These are phyloP conservation scores for Gastrodia elata DNA, from an alignment of 106 monocot genomes.

Conservation along the genomic window DNA sequence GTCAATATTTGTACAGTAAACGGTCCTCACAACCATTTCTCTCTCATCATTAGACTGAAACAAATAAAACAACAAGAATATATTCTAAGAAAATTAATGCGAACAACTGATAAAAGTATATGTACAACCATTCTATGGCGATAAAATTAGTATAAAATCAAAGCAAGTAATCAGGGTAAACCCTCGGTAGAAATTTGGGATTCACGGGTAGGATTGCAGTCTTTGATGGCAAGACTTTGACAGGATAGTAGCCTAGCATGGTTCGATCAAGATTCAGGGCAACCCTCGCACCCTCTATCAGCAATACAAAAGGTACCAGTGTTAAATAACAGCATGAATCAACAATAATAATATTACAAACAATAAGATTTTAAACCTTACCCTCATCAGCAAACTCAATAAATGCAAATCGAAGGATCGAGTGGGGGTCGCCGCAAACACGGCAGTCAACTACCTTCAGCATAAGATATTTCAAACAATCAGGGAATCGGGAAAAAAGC, in stretches of 20 bases:
- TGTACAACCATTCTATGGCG: neutral
- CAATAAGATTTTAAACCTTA: constrained; percentile 5
- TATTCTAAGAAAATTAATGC: neutral
- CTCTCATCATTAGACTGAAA: constrained; percentile 45
- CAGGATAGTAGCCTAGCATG: constrained; percentile 58
- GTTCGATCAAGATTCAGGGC: constrained; percentile 62
- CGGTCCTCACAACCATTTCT: constrained; percentile 50
- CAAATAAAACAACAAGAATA: neutral
- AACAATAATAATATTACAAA: neutral
- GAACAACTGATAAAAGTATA: neutral
- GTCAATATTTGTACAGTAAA: constrained; percentile 69
- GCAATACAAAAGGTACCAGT: neutral
- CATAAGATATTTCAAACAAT: constrained; percentile 7
- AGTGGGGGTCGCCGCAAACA: constrained; percentile 53
- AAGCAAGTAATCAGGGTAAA: constrained; percentile 11
- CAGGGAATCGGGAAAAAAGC: too few species aligned
- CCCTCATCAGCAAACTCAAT: constrained; percentile 52
- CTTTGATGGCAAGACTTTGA: constrained; percentile 81
- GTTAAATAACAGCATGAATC: neutral
- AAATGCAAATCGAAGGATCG: constrained; percentile 64
- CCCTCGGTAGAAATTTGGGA: constrained; percentile 79
- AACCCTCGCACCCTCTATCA: constrained; percentile 48
- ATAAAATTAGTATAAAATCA: neutral
- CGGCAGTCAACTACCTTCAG: constrained; percentile 63
- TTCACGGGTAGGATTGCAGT: constrained; percentile 89